A percentile compares a stretch with the other conserved stretches of the same genome.
These are phyloP conservation scores for Agaricus sinodeliciosus DNA, from an alignment of 768 basidiomycete genomes.

Conservation along the genomic window DNA sequence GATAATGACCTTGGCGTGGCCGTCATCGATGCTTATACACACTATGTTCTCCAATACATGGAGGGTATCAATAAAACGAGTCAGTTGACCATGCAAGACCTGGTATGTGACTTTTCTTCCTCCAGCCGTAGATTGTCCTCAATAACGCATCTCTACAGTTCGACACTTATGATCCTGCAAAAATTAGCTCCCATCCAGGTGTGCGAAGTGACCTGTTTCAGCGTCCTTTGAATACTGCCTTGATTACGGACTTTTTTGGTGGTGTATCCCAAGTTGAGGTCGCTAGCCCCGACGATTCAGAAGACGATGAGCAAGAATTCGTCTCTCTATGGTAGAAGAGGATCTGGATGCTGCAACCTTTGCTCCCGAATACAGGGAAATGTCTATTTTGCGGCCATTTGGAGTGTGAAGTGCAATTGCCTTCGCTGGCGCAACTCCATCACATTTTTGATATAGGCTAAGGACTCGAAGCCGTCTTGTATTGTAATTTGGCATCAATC, in stretches of 20 bases:
- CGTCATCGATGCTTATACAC: conserved; percentile 93
- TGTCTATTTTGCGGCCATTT: neutral
- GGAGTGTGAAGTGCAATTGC: neutral
- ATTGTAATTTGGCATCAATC: no score
- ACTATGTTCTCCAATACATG: conserved; percentile 85
- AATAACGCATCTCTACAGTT: conserved; percentile 46
- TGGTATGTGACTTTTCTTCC: conserved; percentile 44
- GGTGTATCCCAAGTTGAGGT: conserved; percentile 84
- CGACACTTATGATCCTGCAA: conserved; percentile 62
- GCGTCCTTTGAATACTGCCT: conserved; percentile 51
- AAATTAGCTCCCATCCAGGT: conserved; percentile 84
- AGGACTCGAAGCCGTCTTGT: no score
- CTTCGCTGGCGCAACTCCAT: neutral
- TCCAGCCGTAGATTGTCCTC: neutral
- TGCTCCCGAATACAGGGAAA: neutral
- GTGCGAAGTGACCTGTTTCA: conserved; percentile 79
- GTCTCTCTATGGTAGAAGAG: neutral
- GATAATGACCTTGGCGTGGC: conserved; percentile 93
- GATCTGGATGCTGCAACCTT: neutral
- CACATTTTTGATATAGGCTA: neutral
- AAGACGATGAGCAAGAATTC: neutral
- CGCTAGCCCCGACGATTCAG: neutral
- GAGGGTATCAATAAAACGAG: conserved; percentile 92
- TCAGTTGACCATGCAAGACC: conserved; percentile 68
- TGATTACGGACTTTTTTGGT: conserved; percentile 83